Evolutionary conservation across 179 eudicot genomes (phyloP).

Genomic region (Patellifolia procumbens): DNA sequence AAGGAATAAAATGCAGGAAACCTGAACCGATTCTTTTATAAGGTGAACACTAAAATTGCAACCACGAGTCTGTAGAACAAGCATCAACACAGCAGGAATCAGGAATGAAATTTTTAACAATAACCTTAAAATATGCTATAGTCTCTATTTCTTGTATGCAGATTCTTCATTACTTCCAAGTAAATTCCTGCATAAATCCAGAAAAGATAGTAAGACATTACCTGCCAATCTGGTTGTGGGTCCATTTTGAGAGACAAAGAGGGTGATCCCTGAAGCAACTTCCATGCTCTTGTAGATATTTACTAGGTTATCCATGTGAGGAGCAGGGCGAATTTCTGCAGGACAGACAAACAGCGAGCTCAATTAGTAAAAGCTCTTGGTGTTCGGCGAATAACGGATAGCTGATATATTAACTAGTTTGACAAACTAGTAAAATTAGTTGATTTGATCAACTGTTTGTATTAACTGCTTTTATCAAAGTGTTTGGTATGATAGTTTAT

Average conservation of each 20-base stretch:
- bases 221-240: constrained; percentile 44
- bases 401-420: too few species aligned
- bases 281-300: constrained; percentile 92
- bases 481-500: too few species aligned
- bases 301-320: constrained; percentile 94
- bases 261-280: constrained; percentile 67
- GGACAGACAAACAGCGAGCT: background rate
- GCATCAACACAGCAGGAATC: background rate
- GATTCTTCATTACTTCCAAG: background rate
- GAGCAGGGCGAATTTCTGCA: constrained; percentile 93
- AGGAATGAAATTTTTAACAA: background rate
- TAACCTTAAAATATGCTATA: background rate
- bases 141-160: background rate
- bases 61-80: background rate
- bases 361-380: background rate
- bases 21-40: background rate
- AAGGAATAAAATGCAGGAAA: background rate
- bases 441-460: too few species aligned
- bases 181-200: background rate
- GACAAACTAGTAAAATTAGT: too few species aligned
- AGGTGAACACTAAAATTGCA: background rate
- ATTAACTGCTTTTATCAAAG: too few species aligned
- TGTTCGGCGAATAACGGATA: too few species aligned
- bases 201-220: constrained; percentile 16
- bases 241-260: constrained; percentile 56